These are phyloP conservation scores for Apiotrichum veenhuisii DNA, from an alignment of 1,284 basidiomycete genomes.

Conservation along the genomic window DNA sequence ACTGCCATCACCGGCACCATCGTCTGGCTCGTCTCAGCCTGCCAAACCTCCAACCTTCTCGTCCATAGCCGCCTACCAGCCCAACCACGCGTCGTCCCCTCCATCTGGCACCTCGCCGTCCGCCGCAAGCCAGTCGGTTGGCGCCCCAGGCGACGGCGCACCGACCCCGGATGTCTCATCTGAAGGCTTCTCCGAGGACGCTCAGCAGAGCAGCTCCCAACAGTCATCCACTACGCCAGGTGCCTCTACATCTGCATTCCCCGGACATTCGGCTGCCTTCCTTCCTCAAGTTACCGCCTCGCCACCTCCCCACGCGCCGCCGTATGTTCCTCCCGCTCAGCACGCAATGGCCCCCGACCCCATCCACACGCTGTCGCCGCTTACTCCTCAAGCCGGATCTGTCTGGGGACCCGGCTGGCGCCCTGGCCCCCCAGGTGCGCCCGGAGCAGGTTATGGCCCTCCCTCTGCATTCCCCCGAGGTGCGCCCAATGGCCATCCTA, in stretches of 20 bases:
- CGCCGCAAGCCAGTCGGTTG: constrained; percentile 9
- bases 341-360: constrained; percentile 47
- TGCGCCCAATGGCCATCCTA: constrained; percentile 20
- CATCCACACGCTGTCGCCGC: constrained; percentile 30
- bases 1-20: constrained; percentile 35
- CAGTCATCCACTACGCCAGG: not conserved
- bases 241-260: constrained; percentile 1
- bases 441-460: constrained; percentile 6
- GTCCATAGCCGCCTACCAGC: constrained; percentile 17
- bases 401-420: constrained; percentile 22
- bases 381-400: constrained; percentile 9
- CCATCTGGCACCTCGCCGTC: constrained; percentile 22
- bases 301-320: constrained; percentile 39
- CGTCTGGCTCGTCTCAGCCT: constrained; percentile 30
- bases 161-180: constrained; percentile 13
- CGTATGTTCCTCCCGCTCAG: constrained; percentile 45
- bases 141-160: constrained; percentile 8
- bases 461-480: constrained; percentile 6
- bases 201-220: constrained; percentile 14
- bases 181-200: constrained; percentile 10
- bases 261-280: constrained; percentile 13
- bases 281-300: constrained; percentile 43
- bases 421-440: constrained; percentile 14
- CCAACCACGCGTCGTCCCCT: constrained; percentile 14
- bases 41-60: constrained; percentile 28